Percentiles rank a stretch among this genome's conserved stretches.
Conservation (phyloP, 2,329 filamentous ascomycete species). For the Curvularia spicifera region DNA sequence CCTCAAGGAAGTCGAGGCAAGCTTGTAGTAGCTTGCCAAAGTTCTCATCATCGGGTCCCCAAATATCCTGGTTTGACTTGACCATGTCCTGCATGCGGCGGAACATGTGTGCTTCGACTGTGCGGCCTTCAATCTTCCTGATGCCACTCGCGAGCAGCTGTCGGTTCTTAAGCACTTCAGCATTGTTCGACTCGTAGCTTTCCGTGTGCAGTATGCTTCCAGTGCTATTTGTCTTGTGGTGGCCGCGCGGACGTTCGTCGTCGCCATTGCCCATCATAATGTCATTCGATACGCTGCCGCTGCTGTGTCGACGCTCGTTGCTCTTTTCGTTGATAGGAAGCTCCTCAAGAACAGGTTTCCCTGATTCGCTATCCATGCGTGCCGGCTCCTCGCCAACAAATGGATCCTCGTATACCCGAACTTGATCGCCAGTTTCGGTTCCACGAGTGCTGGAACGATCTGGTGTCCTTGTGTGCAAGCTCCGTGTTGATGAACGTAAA, state of each 20-base stretch:
- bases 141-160: slow-evolving; percentile 77
- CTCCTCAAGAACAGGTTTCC: slow-evolving; percentile 58
- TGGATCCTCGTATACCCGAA: slow-evolving; percentile 62
- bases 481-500: slow-evolving; percentile 34
- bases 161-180: slow-evolving; percentile 53
- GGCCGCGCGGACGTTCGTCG: slow-evolving; percentile 38
- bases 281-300: slow-evolving; percentile 34
- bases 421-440: slow-evolving; percentile 49
- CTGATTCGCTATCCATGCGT: slow-evolving; percentile 37
- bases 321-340: slow-evolving; percentile 58
- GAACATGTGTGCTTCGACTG: slow-evolving; percentile 82
- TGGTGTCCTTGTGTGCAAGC: slow-evolving; percentile 41
- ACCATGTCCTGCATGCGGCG: slow-evolving; percentile 77
- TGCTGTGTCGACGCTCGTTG: slow-evolving; percentile 43
- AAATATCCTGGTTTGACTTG: slow-evolving; percentile 67
- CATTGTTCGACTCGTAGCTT: slow-evolving; percentile 39
- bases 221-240: slow-evolving; percentile 49
- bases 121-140: slow-evolving; percentile 71
- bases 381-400: slow-evolving; percentile 50
- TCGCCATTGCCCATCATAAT: slow-evolving; percentile 36
- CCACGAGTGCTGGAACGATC: slow-evolving; percentile 44
- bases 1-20: slow-evolving; percentile 74
- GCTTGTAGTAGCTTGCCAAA: slow-evolving; percentile 72
- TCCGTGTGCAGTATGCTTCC: slow-evolving; percentile 46
- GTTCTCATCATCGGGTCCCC: slow-evolving; percentile 71